These are phyloP conservation scores for Pittosporum tobira DNA, from an alignment of 129 eudicot genomes.

Conservation along the genomic window DNA sequence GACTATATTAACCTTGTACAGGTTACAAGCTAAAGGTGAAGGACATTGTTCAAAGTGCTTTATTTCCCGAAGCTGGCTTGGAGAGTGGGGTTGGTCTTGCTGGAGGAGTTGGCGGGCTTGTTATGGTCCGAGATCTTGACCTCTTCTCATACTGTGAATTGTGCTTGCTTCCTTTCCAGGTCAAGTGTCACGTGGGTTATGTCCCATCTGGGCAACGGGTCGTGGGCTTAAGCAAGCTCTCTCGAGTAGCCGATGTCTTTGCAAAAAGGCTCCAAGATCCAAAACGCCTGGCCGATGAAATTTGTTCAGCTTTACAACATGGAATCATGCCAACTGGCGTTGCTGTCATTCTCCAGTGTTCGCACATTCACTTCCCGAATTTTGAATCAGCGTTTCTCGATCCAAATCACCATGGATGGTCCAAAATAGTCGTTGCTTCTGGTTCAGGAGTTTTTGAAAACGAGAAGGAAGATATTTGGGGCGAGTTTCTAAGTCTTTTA, in stretches of 20 bases:
- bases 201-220: constrained; percentile 87
- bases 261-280: constrained; percentile 93
- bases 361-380: constrained; percentile 64
- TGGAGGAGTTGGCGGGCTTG: constrained; percentile 92
- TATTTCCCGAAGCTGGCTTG: constrained; percentile 88
- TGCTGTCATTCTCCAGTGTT: constrained; percentile 75
- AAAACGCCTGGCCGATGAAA: constrained; percentile 73
- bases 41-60: constrained; percentile 82
- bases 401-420: constrained; percentile 41
- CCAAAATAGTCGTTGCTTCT: constrained; percentile 32
- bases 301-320: constrained; percentile 61
- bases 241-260: constrained; percentile 79
- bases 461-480: constrained; percentile 40
- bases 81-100: constrained; percentile 71
- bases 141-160: constrained; percentile 88
- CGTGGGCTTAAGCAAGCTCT: constrained; percentile 91
- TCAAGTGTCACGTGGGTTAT: constrained; percentile 83
- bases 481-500: constrained; percentile 64
- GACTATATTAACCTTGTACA: constrained; percentile 11
- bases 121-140: constrained; percentile 83
- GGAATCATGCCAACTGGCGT: constrained; percentile 77
- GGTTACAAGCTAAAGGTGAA: constrained; percentile 76
- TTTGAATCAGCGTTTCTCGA: constrained; percentile 39
- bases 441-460: constrained; percentile 69
- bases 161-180: constrained; percentile 91